Evolutionary conservation across 2,329 filamentous ascomycete genomes (phyloP), one percentile per base, ranked within the genome.

Genomic region (Diaporthe helianthi): DNA sequence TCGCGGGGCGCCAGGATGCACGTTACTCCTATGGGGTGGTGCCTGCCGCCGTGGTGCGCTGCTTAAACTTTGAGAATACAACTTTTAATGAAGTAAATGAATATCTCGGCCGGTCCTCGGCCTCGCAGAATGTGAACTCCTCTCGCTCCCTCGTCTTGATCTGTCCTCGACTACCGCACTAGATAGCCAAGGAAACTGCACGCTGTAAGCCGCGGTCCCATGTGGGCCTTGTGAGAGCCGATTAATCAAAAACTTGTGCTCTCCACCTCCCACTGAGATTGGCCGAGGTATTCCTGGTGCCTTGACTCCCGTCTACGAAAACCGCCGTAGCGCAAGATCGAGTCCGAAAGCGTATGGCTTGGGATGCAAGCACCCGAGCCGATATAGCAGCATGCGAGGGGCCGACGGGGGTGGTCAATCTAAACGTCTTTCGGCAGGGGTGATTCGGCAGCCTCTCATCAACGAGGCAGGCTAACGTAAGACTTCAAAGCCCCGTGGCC

Each of bases 21-120:
- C 17, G 24, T n/a, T 58, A 22, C 22, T 53, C 52, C 64, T 33
- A 12, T 38, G 52, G n/a, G 36, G 41, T 49, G 41, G 41, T 58
- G 41, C 52, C 64, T 49, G 64, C 64, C 52, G 64, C 53, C 52
- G 33, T 36, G 41, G 13, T 49, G 41, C 52, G 36, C 36, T 55
- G 53, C 13, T 38, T 38, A 49, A 33, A 22, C 31, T 29, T 12
- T 36, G 52, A 52, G 52, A 64, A 64, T 68, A 64, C 49, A 49
- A 24, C 4, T 67, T 52, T 44, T 51, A 47, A 53, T 36, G 49
- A 64, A 68, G 66, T 64, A 29, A 64, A 58, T 26, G 51, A 67
- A 55, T 51, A 55, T 47, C 46, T 67, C 65, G 44, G 51, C n/a
- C 49, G 41, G 58, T 47, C 58, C 6, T 61, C 58, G 58, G 58